A percentile compares a stretch with the other conserved stretches of the same genome.
These are phyloP conservation scores for Botrytis medusae DNA, from an alignment of 2,329 filamentous ascomycete species.

Conservation along the genomic window DNA sequence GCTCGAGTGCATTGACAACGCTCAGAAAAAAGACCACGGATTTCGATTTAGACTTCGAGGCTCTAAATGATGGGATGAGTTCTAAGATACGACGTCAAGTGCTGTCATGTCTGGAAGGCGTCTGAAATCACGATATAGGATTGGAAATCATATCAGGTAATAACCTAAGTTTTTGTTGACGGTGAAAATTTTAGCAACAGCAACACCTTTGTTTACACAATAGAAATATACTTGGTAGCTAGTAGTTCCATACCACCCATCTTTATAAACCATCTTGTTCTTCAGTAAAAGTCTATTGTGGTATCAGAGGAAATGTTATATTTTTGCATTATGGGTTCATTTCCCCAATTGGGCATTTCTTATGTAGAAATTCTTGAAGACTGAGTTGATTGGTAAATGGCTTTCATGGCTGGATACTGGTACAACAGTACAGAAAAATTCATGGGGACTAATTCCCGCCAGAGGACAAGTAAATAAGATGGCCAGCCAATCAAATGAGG, in stretches of 20 bases:
- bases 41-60: neutral
- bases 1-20: neutral
- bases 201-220: too few relatives aligned
- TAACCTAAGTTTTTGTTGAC: accelerated
- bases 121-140: neutral
- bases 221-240: neutral
- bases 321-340: neutral
- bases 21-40: neutral
- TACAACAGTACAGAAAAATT: accelerated
- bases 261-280: neutral
- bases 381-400: neutral
- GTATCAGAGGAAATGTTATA: accelerated
- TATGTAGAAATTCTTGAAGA: neutral
- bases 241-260: neutral
- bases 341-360: neutral
- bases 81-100: neutral
- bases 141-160: neutral
- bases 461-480: neutral
- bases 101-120: neutral
- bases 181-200: neutral
- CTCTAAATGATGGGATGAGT: neutral
- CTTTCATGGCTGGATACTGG: neutral
- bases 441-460: accelerated
- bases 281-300: neutral
- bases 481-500: neutral